Evolutionary conservation across 306 rosid genomes (phyloP).

Genomic region (Rosa lucieae): DNA sequence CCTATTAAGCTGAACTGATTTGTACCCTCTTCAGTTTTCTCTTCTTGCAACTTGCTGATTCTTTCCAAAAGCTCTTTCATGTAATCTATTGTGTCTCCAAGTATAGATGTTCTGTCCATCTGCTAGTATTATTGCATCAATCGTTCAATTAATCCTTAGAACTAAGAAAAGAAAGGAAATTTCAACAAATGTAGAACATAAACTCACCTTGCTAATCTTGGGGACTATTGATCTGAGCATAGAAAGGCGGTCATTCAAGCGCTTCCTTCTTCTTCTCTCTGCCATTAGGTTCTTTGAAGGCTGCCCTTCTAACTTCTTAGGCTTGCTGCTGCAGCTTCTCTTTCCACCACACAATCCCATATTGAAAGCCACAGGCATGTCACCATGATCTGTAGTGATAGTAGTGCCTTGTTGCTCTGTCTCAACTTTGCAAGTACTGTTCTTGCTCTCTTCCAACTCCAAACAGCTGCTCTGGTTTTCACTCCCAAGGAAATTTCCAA

Average conservation of each 20-base stretch:
- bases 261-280: conserved; percentile 80
- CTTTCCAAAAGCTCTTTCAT: conserved; percentile 93
- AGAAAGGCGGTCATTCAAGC: conserved; percentile 80
- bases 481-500: conserved; percentile 56
- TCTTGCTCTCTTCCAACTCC: conserved; percentile 45
- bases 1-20: conserved; percentile 49
- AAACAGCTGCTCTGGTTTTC: conserved; percentile 42
- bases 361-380: conserved; percentile 43
- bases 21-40: conserved; percentile 47
- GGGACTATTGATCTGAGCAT: conserved; percentile 95
- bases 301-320: conserved; percentile 74
- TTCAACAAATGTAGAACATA: neutral
- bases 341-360: conserved; percentile 64
- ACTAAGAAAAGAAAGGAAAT: neutral
- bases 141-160: conserved; percentile 18
- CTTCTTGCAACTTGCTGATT: conserved; percentile 78
- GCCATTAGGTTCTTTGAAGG: conserved; percentile 97
- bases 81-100: conserved; percentile 95
- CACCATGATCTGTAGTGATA: conserved; percentile 24
- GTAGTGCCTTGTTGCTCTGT: conserved; percentile 44
- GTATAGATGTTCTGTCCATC: conserved; percentile 99
- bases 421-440: conserved; percentile 55
- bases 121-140: conserved; percentile 23
- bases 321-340: conserved; percentile 31
- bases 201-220: conserved; percentile 86